Base-by-base conservation (phyloP, 1,284 basidiomycete species). In the Rhodofomes roseus region DNA sequence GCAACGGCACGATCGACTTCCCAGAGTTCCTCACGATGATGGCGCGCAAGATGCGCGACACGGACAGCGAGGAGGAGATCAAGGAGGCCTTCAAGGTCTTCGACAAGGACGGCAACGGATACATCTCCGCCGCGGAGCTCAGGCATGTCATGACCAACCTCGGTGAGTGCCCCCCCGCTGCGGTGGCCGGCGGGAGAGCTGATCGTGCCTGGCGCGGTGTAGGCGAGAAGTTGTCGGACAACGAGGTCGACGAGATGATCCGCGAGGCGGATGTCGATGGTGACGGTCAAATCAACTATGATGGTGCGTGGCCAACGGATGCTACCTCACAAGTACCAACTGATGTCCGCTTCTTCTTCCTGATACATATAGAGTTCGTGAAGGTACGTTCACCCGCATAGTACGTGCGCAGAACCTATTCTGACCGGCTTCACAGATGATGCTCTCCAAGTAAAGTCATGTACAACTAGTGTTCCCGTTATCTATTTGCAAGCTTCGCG, bases 211-310 rank as follows among this genome's bases (percentile, higher is more conserved):
- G 62, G 61, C 40, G 54, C 23, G 60, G 34, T 60, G 48, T 71
- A 86, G 93, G 92, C 63, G 96, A 98, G 81, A 96, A 95, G 76
- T 81, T 98, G 59, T 87, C 93, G 18, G 95, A 98, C 70, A 85
- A 78, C 39, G 96, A 98, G 78, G 93, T 98, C 62, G 92, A 96
- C 68, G 95, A 97, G 79, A 98, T 99, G 96, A 98, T 99, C 74
- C 86, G 95, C 60, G 96, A 98, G 77, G 96, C 96, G 57, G 96
- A 99, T 76, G 86, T 94, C 56, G 95, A 98, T 72, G 96, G 94
- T 44, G 93, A 96, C 73, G 93, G 93, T 37, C 90, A 92, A 76
- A 92, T 92, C 77, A 91, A 93, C 76, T 92, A 92, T 71, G 85
- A 87, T 7, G 90, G 90, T 91, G 63, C 63, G 84, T 14, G 5